Evolutionary conservation across 2,329 filamentous ascomycete genomes (phyloP), one percentile per base, ranked within the genome.

Genomic region (Polychaeton citri): DNA sequence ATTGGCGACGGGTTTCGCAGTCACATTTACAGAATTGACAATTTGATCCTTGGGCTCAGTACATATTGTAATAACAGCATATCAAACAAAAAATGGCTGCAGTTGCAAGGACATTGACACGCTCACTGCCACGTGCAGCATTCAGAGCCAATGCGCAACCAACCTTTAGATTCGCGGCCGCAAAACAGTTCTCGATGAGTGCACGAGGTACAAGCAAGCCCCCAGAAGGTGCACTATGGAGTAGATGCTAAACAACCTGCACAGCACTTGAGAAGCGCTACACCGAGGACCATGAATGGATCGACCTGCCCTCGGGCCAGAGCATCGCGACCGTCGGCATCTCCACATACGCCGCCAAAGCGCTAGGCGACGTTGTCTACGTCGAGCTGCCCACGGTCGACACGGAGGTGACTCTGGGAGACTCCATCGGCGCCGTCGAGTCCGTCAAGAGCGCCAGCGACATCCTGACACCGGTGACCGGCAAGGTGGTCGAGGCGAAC

Each of bases 381-480:
- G 86, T 96, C 53, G 90, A 98, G 70, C 80, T 98, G 19, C 90
- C 90, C 38, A 69, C 79, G 47, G 57, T 69, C 38, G 79, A 76
- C 46, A 66, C 77, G 49, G 73, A 79, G 51, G 72, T 93, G 42
- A 62, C 64, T 39, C 72, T 77, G 38, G 86, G 86, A 52, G 88
- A 96, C 56, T 71, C 81, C 45, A 81, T 96, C 49, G 90, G 90
- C 48, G 86, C 88, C 41, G 88, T 98, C 50, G 90, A 98, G 69
- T 95, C 86, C 2, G 90, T 98, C 62, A 98, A 98, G 72, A 90
- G 81, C 43, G 90, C 90, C n/a, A 88, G 84, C 44, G 90, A 98
- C 60, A 94, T 98, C 68, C 81, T 94, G 65, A 79, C 85, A 10
- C 90, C 90, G 13, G 73, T 95, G 47, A 65, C 71, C 35, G 88